A percentile compares a stretch with the other conserved stretches of the same genome.
phyloP scores from a whole-genome alignment of 2,329 filamentous ascomycete genomes.

The Escovopsis weberi region DNA sequence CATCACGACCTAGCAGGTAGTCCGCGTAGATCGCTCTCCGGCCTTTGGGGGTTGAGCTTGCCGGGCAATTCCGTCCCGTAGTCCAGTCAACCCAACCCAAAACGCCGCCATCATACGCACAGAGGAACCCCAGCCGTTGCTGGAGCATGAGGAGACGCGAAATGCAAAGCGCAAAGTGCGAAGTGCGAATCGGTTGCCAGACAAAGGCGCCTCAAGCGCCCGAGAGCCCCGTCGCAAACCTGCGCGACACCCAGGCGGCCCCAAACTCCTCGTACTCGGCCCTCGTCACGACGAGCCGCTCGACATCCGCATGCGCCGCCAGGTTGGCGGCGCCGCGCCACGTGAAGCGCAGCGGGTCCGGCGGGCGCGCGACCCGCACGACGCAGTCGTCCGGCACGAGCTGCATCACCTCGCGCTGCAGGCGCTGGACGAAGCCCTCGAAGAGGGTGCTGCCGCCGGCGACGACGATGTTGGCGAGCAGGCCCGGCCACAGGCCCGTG shows the following conservation, averaged over 20 bases:
- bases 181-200: neutral
- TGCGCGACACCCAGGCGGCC: slow-evolving; percentile 56
- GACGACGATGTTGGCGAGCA: slow-evolving; percentile 76
- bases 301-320: slow-evolving; percentile 53
- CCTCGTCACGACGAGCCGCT: slow-evolving; percentile 61
- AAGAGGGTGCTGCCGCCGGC: slow-evolving; percentile 77
- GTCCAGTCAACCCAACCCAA: no score
- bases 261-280: slow-evolving; percentile 86
- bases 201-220: neutral
- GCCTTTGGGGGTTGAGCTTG: no score
- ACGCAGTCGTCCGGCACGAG: slow-evolving; percentile 63
- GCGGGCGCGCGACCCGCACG: slow-evolving; percentile 55
- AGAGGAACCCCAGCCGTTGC: no score
- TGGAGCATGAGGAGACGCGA: no score
- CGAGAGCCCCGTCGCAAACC: slow-evolving; percentile 34
- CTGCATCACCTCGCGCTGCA: slow-evolving; percentile 61
- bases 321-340: slow-evolving; percentile 78
- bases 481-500: slow-evolving; percentile 65
- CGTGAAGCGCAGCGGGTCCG: slow-evolving; percentile 62
- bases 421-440: slow-evolving; percentile 63
- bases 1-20: no score
- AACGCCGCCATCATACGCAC: no score
- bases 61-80: no score
- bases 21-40: no score
- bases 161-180: no score